phyloP scores from a whole-genome alignment of 352 stramenopile species.

The Phytophthora palmivora region DNA sequence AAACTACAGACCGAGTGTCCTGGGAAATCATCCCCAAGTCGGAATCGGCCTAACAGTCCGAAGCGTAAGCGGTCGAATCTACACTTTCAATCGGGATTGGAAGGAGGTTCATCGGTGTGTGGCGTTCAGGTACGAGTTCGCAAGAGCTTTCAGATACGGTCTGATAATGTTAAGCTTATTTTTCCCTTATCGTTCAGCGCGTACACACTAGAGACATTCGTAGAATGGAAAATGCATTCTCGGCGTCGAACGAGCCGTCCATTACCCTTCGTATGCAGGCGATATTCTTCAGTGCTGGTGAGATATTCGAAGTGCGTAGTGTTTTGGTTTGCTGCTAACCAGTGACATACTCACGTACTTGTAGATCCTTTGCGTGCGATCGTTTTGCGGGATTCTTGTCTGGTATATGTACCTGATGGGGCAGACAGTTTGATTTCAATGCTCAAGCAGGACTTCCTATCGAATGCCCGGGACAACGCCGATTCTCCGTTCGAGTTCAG shows the following conservation, averaged over 20 bases:
- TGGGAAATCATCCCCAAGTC: slow-evolving; percentile 11
- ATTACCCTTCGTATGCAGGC: slow-evolving; percentile 68
- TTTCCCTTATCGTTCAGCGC: slow-evolving; percentile 25
- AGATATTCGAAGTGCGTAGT: neutral
- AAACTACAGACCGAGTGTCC: slow-evolving; percentile 17
- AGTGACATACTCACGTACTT: neutral
- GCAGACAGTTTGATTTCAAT: slow-evolving; percentile 58
- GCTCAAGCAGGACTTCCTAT: slow-evolving; percentile 57
- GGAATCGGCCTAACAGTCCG: slow-evolving; percentile 17
- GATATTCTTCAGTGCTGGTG: slow-evolving; percentile 70
- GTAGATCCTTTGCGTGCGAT: slow-evolving; percentile 65
- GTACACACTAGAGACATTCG: slow-evolving; percentile 71
- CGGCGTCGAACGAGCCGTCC: slow-evolving; percentile 66
- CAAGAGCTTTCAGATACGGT: slow-evolving; percentile 18
- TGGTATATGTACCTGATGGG: slow-evolving; percentile 55
- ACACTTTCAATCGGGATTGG: slow-evolving; percentile 1
- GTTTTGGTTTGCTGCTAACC: neutral
- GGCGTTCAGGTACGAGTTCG: slow-evolving; percentile 44
- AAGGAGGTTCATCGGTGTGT: slow-evolving; percentile 18
- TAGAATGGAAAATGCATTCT: slow-evolving; percentile 72
- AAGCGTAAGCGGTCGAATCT: slow-evolving; percentile 11
- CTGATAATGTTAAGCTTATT: neutral
- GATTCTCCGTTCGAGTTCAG: slow-evolving; percentile 69
- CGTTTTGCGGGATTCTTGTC: slow-evolving; percentile 51
- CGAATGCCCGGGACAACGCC: slow-evolving; percentile 44